Evolutionary conservation across 1,284 basidiomycete genomes (phyloP), one percentile per base, ranked within the genome.

Genomic region (Boletus subluridellus): DNA sequence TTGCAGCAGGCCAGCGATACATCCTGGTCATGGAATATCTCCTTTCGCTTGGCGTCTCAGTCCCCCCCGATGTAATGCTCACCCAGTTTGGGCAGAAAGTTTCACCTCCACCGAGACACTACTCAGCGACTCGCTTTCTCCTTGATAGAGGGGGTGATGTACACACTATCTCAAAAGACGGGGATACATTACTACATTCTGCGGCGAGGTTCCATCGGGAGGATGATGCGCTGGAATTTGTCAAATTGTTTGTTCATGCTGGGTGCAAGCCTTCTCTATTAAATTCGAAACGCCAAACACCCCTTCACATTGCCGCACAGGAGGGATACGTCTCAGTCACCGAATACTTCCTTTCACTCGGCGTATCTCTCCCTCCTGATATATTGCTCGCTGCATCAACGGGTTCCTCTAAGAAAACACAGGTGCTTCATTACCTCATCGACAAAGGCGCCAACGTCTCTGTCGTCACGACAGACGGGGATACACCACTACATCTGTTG

Each of bases 1-100:
- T 59, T 12, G 60, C 63, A 32, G 46, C 37, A 28, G 9, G 1
- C 5, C 2, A 1, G 2, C 6, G 8, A 15, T 9, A 24, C 6
- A 34, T 48, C 3, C 21, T 14, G 0, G 42, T 59, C 15, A 51
- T 62, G 54, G 49, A 65, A 14, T 45, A 62, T 28, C 15, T 63
- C 6, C 15, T 62, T 30, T 51, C 60, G 4, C 12, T 57, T 2
- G 52, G 38, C 2, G 21, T 34, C 4, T 11, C 53, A 1, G 2
- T 44, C n/a, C 60, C 60, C 3, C 11, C 37, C 1, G 49, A 65
- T 32, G 4, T 44, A 4, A 47, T 41, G 26, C 24, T 56, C 38
- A 24, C 39, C 1, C 58, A 28, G 5, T 34, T 48, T 10, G 8
- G 14, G 30, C 1, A 3, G 6, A 9, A 6, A 4, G 1, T 1